phyloP scores from a whole-genome alignment of 345 rosid species.

The Psidium friedrichsthalianum region DNA sequence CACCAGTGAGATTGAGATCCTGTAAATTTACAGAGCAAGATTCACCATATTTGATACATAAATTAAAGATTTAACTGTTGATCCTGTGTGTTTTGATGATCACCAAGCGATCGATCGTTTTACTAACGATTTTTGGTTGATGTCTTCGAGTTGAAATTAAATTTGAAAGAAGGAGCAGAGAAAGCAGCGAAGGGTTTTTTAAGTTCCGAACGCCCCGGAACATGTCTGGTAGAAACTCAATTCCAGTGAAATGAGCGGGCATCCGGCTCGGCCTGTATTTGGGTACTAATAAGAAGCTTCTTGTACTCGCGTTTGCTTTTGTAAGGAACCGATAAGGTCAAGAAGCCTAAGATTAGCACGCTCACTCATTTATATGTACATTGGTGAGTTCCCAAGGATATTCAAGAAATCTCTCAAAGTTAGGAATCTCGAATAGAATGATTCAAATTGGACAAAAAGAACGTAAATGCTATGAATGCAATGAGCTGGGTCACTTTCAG shows the following conservation, averaged over 20 bases:
- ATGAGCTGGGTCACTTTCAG: background rate
- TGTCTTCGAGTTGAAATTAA: background rate
- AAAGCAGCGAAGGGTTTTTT: background rate
- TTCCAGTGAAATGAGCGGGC: background rate
- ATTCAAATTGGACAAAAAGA: background rate
- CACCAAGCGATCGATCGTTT: background rate
- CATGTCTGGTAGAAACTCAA: background rate
- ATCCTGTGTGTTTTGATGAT: background rate
- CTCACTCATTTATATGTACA: no score
- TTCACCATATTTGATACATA: background rate
- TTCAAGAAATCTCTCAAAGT: no score
- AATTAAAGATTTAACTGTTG: background rate
- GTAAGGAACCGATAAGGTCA: background rate
- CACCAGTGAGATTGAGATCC: background rate
- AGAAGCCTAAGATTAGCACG: background rate
- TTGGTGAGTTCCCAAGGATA: no score
- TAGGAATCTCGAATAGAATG: background rate
- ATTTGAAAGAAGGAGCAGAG: background rate
- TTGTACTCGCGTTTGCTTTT: background rate
- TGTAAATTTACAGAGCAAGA: background rate
- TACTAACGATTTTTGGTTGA: background rate
- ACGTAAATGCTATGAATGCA: background rate
- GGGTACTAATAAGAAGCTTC: no score
- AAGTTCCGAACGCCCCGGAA: background rate
- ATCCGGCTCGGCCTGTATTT: background rate